phyloP scores from a whole-genome alignment of 2,329 filamentous ascomycete species.

The Fonsecaea erecta region DNA sequence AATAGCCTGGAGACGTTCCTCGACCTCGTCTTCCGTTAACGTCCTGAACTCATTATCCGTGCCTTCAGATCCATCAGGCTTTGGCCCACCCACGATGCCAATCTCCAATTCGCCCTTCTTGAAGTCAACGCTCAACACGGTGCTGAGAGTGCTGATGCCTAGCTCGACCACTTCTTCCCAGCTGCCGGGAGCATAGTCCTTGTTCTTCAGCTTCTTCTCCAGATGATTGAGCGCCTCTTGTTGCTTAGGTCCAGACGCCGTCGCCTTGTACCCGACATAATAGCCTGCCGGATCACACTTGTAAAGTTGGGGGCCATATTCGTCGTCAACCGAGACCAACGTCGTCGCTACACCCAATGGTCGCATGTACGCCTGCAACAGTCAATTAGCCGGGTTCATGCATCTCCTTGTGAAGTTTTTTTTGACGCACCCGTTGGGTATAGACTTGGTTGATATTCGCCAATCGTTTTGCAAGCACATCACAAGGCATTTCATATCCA shows the following conservation, averaged over 20 bases:
- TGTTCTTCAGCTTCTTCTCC: conserved; percentile 99
- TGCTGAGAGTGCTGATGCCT: conserved; percentile 92
- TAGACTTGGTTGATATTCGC: conserved; percentile 99
- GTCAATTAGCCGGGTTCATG: conserved; percentile 17
- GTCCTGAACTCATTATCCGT: conserved; percentile 79
- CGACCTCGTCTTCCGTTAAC: conserved; percentile 96
- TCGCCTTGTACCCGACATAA: conserved; percentile 98
- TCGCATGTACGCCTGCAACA: conserved; percentile 85
- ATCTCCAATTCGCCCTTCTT: conserved; percentile 99
- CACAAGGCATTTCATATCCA: conserved; percentile 99
- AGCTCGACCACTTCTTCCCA: conserved; percentile 99
- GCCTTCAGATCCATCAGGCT: conserved; percentile 79
- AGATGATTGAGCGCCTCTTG: conserved; percentile 98
- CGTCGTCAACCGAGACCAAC: conserved; percentile 88
- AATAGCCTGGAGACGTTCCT: conserved; percentile 96
- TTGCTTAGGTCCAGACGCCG: conserved; percentile 94
- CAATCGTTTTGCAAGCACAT: conserved; percentile 92
- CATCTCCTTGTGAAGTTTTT: neutral
- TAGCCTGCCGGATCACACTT: conserved; percentile 98
- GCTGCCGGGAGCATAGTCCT: conserved; percentile 85
- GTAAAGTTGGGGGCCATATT: conserved; percentile 92
- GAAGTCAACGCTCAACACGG: conserved; percentile 97
- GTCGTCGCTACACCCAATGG: conserved; percentile 95
- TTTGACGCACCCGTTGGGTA: conserved; percentile 79
- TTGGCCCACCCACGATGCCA: conserved; percentile 90